Percentiles rank a stretch among this genome's conserved stretches.
These are phyloP conservation scores for Sphagnum magellanicum DNA, from an alignment of 228 moss, liverwort and hornwort genomes.

Conservation along the genomic window DNA sequence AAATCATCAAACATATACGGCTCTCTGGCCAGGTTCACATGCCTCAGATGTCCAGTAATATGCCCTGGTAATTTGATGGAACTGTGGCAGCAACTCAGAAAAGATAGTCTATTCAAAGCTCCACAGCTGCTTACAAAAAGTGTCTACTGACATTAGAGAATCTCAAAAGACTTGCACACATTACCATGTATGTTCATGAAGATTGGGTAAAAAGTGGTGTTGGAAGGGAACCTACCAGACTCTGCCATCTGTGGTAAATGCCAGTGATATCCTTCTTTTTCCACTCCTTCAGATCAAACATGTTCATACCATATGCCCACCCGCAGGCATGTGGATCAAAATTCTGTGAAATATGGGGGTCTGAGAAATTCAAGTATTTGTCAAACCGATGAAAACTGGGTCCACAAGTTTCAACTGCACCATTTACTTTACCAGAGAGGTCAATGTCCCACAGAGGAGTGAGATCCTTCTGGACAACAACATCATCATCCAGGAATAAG, in stretches of 20 bases:
- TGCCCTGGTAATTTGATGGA: no score
- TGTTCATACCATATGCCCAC: constrained; percentile 93
- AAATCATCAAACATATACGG: background rate
- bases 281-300: constrained; percentile 85
- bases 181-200: no score
- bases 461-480: constrained; percentile 74
- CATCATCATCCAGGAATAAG: constrained; percentile 78
- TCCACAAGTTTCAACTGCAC: constrained; percentile 86
- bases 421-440: constrained; percentile 70
- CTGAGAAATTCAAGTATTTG: constrained; percentile 85
- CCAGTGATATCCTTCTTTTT: constrained; percentile 68
- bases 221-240: constrained; percentile 23
- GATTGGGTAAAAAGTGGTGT: no score
- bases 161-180: no score
- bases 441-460: constrained; percentile 58
- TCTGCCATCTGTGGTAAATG: constrained; percentile 91
- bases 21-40: no score
- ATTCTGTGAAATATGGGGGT: constrained; percentile 63
- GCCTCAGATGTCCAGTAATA: no score
- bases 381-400: constrained; percentile 80
- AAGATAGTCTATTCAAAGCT: no score
- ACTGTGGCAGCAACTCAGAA: no score
- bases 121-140: no score
- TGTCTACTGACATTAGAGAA: no score
- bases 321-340: constrained; percentile 77